phyloP scores from a whole-genome alignment of 169 alveolate species.

The Plasmodium billcollinsi region DNA sequence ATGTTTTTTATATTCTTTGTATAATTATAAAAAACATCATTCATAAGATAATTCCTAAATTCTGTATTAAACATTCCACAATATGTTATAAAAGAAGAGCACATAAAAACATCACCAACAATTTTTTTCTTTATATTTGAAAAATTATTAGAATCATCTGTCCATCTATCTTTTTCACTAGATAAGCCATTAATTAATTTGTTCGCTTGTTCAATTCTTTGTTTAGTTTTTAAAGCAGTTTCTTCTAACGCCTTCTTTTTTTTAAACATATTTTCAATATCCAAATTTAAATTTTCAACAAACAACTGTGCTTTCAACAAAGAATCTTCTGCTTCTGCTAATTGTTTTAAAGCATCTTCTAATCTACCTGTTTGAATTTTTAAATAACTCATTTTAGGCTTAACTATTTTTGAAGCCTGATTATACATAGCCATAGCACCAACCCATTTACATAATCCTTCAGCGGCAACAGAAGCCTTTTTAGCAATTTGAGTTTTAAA shows the following conservation, averaged over 20 bases:
- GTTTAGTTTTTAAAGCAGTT: slow-evolving; percentile 92
- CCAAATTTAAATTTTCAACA: slow-evolving; percentile 91
- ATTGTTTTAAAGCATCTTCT: slow-evolving; percentile 91
- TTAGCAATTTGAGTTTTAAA: slow-evolving; percentile 89
- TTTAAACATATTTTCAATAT: slow-evolving; percentile 91
- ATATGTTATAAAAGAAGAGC: slow-evolving; percentile 94
- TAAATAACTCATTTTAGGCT: slow-evolving; percentile 95
- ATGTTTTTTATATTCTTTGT: slow-evolving; percentile 90
- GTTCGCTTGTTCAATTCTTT: slow-evolving; percentile 96
- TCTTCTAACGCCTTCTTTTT: slow-evolving; percentile 93
- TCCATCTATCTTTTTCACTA: slow-evolving; percentile 96
- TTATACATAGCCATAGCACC: slow-evolving; percentile 95
- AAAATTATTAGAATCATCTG: slow-evolving; percentile 92
- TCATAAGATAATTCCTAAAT: slow-evolving; percentile 92
- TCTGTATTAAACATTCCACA: slow-evolving; percentile 97
- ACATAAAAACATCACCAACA: slow-evolving; percentile 95
- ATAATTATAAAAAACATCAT: slow-evolving; percentile 89
- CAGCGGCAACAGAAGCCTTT: slow-evolving; percentile 91
- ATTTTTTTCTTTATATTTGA: slow-evolving; percentile 92
- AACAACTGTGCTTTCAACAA: slow-evolving; percentile 91
- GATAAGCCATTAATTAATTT: slow-evolving; percentile 94
- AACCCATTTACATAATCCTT: slow-evolving; percentile 95
- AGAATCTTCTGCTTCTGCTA: slow-evolving; percentile 94
- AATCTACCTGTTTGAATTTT: slow-evolving; percentile 93
- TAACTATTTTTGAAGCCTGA: slow-evolving; percentile 95